These are phyloP conservation scores for Xerocomus spinulosus DNA, from an alignment of 768 basidiomycete genomes.

Conservation along the genomic window DNA sequence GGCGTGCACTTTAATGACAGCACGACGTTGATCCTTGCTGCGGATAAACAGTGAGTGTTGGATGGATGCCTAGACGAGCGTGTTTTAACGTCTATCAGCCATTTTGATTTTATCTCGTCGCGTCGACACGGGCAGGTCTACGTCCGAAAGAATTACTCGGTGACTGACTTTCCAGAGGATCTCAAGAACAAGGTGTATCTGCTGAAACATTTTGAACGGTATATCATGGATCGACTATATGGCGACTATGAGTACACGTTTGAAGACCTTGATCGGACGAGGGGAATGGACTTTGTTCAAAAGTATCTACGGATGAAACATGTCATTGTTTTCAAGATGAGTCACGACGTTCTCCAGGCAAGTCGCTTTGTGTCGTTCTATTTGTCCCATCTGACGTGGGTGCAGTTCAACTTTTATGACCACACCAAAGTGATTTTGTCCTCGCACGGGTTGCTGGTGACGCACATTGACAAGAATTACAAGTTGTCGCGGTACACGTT, in stretches of 20 bases:
- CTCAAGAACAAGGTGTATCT: conserved; percentile 90
- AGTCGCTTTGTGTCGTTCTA: conserved; percentile 13
- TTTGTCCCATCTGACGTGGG: neutral
- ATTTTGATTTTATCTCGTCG: conserved; percentile 84
- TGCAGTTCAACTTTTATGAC: conserved; percentile 97
- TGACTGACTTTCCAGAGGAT: conserved; percentile 71
- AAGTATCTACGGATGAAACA: conserved; percentile 96
- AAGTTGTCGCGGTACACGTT: conserved; percentile 69
- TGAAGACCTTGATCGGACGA: conserved; percentile 58
- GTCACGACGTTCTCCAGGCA: conserved; percentile 94
- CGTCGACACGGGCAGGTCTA: conserved; percentile 62
- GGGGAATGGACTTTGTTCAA: conserved; percentile 93
- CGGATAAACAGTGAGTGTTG: conserved; percentile 73
- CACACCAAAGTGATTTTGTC: conserved; percentile 93
- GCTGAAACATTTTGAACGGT: conserved; percentile 88
- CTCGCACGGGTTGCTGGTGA: conserved; percentile 69
- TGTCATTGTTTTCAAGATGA: conserved; percentile 94
- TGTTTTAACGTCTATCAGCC: conserved; percentile 40
- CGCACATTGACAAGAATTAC: conserved; percentile 90
- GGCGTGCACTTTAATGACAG: conserved; percentile 98
- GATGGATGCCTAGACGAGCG: neutral
- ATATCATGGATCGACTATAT: conserved; percentile 88
- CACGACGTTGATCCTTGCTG: conserved; percentile 76
- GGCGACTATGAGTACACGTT: conserved; percentile 83
- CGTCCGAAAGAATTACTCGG: conserved; percentile 65